Conservation (phyloP, 2,329 filamentous ascomycete species). For the Diaporthe velutina region DNA sequence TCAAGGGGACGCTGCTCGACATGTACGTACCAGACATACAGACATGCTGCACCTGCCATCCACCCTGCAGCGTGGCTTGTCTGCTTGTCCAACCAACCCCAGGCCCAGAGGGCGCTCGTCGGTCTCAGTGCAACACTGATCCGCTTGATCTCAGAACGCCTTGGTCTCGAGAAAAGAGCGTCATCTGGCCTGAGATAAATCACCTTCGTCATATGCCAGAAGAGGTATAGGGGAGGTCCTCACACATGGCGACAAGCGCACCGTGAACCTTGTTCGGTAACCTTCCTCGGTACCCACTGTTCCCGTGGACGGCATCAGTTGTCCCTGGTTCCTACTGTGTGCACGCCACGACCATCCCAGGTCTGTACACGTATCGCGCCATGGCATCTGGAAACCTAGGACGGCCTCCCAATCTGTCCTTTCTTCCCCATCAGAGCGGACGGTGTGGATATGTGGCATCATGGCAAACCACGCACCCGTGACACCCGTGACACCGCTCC, state of each 20-base stretch:
- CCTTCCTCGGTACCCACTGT: not conserved
- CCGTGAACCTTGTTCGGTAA: constrained; percentile 4
- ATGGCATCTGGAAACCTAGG: not conserved
- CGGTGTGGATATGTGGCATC: not conserved
- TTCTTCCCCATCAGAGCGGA: not conserved
- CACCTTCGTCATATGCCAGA: not conserved
- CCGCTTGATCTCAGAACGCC: not conserved
- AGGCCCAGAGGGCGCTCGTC: not conserved
- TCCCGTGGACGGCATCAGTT: not conserved
- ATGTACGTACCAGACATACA: not conserved
- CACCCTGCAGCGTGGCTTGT: constrained; percentile 4
- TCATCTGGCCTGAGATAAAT: constrained; percentile 12
- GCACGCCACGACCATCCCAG: not conserved
- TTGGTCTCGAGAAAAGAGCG: not conserved
- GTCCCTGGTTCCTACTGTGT: not conserved
- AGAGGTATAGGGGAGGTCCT: not conserved
- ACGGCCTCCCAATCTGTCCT: not conserved
- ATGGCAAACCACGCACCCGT: not conserved
- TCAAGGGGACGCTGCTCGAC: constrained; percentile 42
- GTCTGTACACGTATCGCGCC: not conserved
- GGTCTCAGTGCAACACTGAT: constrained; percentile 31
- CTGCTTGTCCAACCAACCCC: constrained; percentile 4
- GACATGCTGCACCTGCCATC: constrained; percentile 9
- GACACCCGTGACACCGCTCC: not conserved
- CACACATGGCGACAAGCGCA: not conserved